Evolutionary conservation across 2,329 filamentous ascomycete genomes (phyloP).

Genomic region (Daldinia eschscholtzii): DNA sequence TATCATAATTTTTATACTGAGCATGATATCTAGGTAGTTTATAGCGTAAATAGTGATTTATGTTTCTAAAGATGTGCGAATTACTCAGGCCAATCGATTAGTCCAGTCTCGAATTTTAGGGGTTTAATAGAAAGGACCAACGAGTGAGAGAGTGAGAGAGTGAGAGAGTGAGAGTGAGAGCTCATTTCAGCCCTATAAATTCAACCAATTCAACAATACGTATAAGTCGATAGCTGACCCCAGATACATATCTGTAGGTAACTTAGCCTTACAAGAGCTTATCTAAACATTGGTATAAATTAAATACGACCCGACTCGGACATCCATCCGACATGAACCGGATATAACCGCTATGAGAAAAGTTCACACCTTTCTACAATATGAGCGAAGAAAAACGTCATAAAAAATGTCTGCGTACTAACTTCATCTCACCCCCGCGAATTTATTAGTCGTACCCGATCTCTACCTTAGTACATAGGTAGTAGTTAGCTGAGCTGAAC

Average conservation of each 20-base stretch:
- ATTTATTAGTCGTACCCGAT: not conserved
- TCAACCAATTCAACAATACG: not conserved
- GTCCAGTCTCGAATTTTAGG: not conserved
- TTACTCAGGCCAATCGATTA: no score
- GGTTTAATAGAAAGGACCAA: not conserved
- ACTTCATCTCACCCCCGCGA: not conserved
- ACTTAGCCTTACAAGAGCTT: not conserved
- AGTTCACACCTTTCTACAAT: constrained; percentile 1
- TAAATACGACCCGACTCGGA: not conserved
- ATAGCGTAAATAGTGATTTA: no score
- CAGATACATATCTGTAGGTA: no score
- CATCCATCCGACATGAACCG: not conserved
- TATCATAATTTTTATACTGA: no score
- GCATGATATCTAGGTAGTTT: no score
- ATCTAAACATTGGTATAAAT: not conserved
- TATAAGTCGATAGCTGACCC: no score
- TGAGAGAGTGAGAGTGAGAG: no score
- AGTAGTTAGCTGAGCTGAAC: not conserved
- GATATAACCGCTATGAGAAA: constrained; percentile 24
- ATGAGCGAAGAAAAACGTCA: constrained; percentile 28
- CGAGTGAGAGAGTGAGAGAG: no score
- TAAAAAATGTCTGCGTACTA: constrained; percentile 7
- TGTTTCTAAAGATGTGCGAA: no score
- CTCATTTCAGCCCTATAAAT: constrained; percentile 3
- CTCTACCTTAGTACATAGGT: not conserved